Evolutionary conservation across 2,329 filamentous ascomycete species (phyloP), one percentile per base, ranked within the genome.

Genomic region (Aureobasidium pullulans): DNA sequence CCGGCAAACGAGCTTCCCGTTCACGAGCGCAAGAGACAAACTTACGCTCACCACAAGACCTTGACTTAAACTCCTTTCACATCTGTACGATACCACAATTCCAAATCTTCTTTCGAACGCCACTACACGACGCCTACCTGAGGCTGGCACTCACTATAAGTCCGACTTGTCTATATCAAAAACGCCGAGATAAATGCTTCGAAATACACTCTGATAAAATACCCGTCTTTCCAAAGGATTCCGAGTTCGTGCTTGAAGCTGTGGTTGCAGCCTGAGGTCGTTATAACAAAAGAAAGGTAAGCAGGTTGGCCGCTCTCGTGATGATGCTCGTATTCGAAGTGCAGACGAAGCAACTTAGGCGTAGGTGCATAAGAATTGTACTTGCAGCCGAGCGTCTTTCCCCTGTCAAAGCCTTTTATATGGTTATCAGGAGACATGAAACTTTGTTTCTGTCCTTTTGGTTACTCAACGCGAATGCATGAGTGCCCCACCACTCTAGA

Each of bases 1-100:
- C 78, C 78, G 59, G 74, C 76, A 66, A 73, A 72, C 65, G 76
- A 78, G 66, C 70, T 70, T 23, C 78, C 76, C 7, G 76, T 80
- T 50, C 78, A 80, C 70, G 68, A 77, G 66, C 73, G 76, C 63
- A 75, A 73, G 66, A 69, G 68, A 69, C 76, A 79, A 68, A 79
- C 73, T 59, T 72, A 68, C 54, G 70, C 70, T 42, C 68, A 71
- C 46, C 61, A 61, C 60, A 60, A 59, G 57, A 43, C 44, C 19
- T 29, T 59, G 46, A 50, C 57, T 16, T 59, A 28, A 50, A 39
- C 37, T 29, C 34, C 54, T 31, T 37, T 49, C n/a, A 58, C 36
- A 59, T 52, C 57, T 52, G 57, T 59, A 59, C 57, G 57, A 59
- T 59, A 59, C 57, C 57, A 59, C 34, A 58, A 48, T 49, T 48